Conservation (phyloP, 148 eudicot species). For the Amaranthus palmeri region DNA sequence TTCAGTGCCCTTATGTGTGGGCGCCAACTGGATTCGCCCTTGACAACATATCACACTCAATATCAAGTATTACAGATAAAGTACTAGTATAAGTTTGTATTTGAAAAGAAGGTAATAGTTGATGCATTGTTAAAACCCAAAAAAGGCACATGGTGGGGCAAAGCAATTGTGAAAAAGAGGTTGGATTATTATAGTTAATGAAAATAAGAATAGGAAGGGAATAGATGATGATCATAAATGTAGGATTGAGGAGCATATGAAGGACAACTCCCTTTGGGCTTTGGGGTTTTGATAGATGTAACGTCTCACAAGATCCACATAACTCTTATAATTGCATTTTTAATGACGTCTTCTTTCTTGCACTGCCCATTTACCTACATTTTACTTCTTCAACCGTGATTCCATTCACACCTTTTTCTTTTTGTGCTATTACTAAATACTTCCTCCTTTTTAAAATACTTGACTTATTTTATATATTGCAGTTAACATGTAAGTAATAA, state of each 20-base stretch:
- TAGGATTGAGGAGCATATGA: background rate
- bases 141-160: slow-evolving; percentile 20
- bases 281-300: slow-evolving; percentile 10
- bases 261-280: slow-evolving; percentile 3
- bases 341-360: background rate
- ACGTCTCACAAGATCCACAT: slow-evolving; percentile 19
- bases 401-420: slow-evolving; percentile 15
- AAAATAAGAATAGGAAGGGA: no score
- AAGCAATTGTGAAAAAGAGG: no score
- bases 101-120: background rate
- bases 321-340: slow-evolving; percentile 7
- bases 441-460: background rate
- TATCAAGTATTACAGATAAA: no score
- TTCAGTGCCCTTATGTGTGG: no score
- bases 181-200: no score
- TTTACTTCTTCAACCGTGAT: background rate
- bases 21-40: no score
- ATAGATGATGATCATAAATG: no score
- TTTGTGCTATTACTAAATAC: background rate
- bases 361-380: no score
- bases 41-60: no score
- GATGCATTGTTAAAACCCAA: slow-evolving; percentile 5
- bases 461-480: background rate
- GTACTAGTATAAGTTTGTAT: background rate
- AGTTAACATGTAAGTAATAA: background rate